Conservation (phyloP, 2,329 filamentous ascomycete species). For the Apiospora saccharicola region DNA sequence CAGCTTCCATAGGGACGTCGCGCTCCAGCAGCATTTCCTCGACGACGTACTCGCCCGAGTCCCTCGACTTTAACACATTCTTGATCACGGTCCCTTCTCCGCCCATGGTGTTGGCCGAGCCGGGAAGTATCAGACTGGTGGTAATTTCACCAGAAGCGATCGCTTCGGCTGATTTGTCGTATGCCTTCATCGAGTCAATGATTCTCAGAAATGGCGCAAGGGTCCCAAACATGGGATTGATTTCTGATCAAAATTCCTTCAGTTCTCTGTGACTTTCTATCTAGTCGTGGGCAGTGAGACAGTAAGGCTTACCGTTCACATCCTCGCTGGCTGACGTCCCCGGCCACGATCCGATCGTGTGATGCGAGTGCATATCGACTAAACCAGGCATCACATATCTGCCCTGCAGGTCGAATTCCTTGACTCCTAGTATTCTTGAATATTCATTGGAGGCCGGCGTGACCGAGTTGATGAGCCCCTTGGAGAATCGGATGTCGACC, state of each 20-base stretch:
- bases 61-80: slow-evolving; percentile 44
- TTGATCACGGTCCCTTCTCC: slow-evolving; percentile 53
- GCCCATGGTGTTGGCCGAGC: slow-evolving; percentile 53
- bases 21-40: slow-evolving; percentile 52
- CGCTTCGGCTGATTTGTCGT: slow-evolving; percentile 46
- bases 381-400: slow-evolving; percentile 52
- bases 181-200: slow-evolving; percentile 50
- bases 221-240: slow-evolving; percentile 41
- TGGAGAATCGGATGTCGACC: slow-evolving; percentile 49
- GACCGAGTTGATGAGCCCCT: slow-evolving; percentile 47
- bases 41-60: slow-evolving; percentile 46
- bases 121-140: slow-evolving; percentile 53
- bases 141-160: slow-evolving; percentile 54
- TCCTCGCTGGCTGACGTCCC: slow-evolving; percentile 41
- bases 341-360: slow-evolving; percentile 46
- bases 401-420: slow-evolving; percentile 44
- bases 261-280: background rate
- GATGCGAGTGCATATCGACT: slow-evolving; percentile 56
- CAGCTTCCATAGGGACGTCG: slow-evolving; percentile 38
- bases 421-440: slow-evolving; percentile 25
- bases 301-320: slow-evolving; percentile 36
- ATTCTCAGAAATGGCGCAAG: slow-evolving; percentile 48
- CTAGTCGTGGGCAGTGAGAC: too few species aligned
- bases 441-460: slow-evolving; percentile 30
- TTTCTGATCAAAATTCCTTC: slow-evolving; percentile 35